Evolutionary conservation across 2,329 filamentous ascomycete species (phyloP).

Genomic region (Fusarium piperis): DNA sequence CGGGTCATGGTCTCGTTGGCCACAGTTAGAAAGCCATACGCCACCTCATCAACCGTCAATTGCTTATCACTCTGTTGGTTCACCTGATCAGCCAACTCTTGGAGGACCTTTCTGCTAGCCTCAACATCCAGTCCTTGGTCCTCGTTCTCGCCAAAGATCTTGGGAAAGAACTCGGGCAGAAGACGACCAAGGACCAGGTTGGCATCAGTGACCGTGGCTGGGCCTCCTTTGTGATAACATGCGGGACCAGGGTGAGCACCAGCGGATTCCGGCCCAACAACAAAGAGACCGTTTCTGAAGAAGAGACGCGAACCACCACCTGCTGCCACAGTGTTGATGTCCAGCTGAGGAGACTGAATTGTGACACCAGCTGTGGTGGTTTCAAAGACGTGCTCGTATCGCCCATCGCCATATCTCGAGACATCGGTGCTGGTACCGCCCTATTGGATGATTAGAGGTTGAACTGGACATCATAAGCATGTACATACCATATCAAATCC

Average conservation of each 20-base stretch:
- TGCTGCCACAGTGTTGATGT: constrained; percentile 95
- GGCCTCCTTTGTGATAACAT: constrained; percentile 90
- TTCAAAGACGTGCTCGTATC: constrained; percentile 94
- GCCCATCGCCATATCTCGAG: constrained; percentile 83
- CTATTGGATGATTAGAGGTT: constrained; percentile 36
- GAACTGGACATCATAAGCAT: background rate
- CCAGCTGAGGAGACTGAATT: constrained; percentile 89
- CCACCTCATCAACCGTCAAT: constrained; percentile 85
- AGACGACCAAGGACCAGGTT: constrained; percentile 87
- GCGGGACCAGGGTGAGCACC: constrained; percentile 90
- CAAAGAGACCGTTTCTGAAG: constrained; percentile 89
- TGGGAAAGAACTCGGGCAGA: constrained; percentile 91
- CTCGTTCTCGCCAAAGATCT: constrained; percentile 93
- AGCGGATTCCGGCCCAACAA: constrained; percentile 89
- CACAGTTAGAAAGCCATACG: constrained; percentile 88
- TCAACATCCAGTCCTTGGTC: constrained; percentile 80
- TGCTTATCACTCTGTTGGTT: constrained; percentile 77
- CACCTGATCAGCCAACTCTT: constrained; percentile 79
- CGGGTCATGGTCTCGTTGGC: constrained; percentile 93
- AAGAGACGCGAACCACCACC: constrained; percentile 87
- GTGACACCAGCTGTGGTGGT: constrained; percentile 94
- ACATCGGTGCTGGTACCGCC: constrained; percentile 93
- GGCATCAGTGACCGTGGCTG: constrained; percentile 92
- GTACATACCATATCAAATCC: constrained; percentile 83
- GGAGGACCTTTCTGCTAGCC: constrained; percentile 78